Percentiles rank a stretch among this genome's conserved stretches.
These are phyloP conservation scores for Mycena sp. DNA, from an alignment of 1,284 basidiomycete genomes.

Conservation along the genomic window DNA sequence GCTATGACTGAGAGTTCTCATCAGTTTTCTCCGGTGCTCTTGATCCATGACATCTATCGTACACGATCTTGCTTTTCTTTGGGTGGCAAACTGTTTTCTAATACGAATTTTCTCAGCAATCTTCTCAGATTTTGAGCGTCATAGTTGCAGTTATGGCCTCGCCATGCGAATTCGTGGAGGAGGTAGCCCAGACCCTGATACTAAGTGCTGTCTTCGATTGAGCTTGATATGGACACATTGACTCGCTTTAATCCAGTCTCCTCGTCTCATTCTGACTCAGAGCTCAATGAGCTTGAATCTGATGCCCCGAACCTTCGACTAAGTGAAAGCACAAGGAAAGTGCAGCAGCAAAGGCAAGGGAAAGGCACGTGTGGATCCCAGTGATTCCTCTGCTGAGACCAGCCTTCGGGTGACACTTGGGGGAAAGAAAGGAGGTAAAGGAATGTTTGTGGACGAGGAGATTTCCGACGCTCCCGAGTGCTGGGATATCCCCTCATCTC, in stretches of 20 bases:
- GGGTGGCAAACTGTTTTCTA: too few relatives aligned
- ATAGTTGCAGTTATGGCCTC: too few relatives aligned
- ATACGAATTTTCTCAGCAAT: too few relatives aligned
- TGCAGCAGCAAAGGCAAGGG: neutral
- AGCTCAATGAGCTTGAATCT: too few relatives aligned
- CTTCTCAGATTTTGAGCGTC: too few relatives aligned
- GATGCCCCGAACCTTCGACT: neutral
- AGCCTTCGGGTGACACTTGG: neutral
- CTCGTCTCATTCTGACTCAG: neutral
- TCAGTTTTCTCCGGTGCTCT: too few relatives aligned
- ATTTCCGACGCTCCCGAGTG: neutral
- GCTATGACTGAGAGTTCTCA: too few relatives aligned
- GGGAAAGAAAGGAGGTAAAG: neutral
- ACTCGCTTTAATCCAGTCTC: neutral
- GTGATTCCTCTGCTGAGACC: neutral
- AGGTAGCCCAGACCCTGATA: too few relatives aligned
- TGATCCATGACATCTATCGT: too few relatives aligned
- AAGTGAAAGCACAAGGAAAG: neutral
- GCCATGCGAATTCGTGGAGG: too few relatives aligned
- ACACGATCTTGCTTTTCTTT: too few relatives aligned
- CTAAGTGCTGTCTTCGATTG: neutral
- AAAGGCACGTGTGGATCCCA: neutral
- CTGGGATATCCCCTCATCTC: neutral
- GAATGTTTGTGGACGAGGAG: conserved; percentile 1
- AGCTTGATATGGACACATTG: neutral